A percentile compares a stretch with the other conserved stretches of the same genome.
These are phyloP conservation scores for Talaromyces ruber DNA, from an alignment of 495 filamentous ascomycete species.

Conservation along the genomic window DNA sequence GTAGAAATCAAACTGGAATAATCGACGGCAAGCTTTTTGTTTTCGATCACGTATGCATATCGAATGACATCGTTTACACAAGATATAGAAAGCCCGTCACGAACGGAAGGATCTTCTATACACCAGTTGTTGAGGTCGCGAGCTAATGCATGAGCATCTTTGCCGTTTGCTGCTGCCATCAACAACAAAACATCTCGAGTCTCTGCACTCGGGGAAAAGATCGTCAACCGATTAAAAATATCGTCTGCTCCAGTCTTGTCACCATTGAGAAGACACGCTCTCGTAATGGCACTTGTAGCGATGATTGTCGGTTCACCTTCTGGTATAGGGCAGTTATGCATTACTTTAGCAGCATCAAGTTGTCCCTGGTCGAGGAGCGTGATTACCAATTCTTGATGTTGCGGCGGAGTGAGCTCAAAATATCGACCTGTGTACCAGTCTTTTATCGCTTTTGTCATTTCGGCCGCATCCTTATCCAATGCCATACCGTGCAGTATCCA, in stretches of 20 bases:
- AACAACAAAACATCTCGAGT: conserved; percentile 62
- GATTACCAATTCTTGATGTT: conserved; percentile 27
- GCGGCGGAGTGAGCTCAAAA: not conserved
- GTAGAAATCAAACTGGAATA: conserved; percentile 56
- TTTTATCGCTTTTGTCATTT: conserved; percentile 16
- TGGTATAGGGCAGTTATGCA: conserved; percentile 50
- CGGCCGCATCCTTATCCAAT: conserved; percentile 46
- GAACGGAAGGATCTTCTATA: conserved; percentile 27
- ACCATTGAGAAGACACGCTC: conserved; percentile 47
- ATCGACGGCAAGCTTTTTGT: conserved; percentile 64
- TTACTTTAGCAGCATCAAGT: conserved; percentile 26
- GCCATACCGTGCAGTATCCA: conserved; percentile 58
- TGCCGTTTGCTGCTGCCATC: conserved; percentile 67
- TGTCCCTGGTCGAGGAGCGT: conserved; percentile 30
- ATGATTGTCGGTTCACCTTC: conserved; percentile 28
- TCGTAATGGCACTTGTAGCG: conserved; percentile 43
- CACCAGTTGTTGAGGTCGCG: conserved; percentile 49
- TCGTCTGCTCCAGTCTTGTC: conserved; percentile 54
- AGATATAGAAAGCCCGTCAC: conserved; percentile 48
- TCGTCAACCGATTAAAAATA: conserved; percentile 53
- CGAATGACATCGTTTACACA: conserved; percentile 71
- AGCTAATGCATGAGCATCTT: conserved; percentile 60
- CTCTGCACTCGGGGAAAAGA: conserved; percentile 32
- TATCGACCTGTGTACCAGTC: not conserved
- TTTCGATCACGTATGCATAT: conserved; percentile 58